These are phyloP conservation scores for Bauhinia variegata DNA, from an alignment of 306 rosid genomes.

Conservation along the genomic window DNA sequence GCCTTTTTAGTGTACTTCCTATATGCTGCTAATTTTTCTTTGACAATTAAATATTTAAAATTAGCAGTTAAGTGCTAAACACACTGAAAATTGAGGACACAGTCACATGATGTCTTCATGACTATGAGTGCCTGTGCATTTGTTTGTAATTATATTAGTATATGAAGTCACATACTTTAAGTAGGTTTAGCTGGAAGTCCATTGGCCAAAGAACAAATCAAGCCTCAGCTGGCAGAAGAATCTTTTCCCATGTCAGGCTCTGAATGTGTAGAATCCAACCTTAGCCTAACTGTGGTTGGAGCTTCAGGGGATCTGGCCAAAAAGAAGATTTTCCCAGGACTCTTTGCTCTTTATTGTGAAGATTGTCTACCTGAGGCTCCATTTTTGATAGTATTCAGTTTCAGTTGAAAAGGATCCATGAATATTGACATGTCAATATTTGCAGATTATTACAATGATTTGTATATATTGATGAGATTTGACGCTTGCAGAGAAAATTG, in stretches of 20 bases:
- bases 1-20: background rate
- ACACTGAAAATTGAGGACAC: background rate
- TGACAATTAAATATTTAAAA: background rate
- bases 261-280: conserved; percentile 53
- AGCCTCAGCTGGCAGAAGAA: conserved; percentile 44
- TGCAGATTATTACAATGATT: conserved; percentile 24
- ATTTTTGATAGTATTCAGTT: conserved; percentile 25
- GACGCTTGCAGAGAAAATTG: conserved; percentile 71
- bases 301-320: conserved; percentile 99
- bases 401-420: conserved; percentile 13
- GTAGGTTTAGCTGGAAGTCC: conserved; percentile 64
- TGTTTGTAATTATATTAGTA: conserved; percentile 9
- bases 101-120: background rate
- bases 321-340: conserved; percentile 96
- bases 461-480: conserved; percentile 24
- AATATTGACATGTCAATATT: background rate
- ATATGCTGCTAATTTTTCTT: background rate
- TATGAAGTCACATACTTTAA: conserved; percentile 36
- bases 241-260: conserved; percentile 47
- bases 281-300: conserved; percentile 89
- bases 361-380: conserved; percentile 83
- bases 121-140: conserved; percentile 14
- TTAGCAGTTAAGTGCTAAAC: too few relatives aligned
- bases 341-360: conserved; percentile 91
- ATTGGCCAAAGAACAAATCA: conserved; percentile 48